Conservation (phyloP, 306 rosid genomes). For the Vigna reflexopilosa region DNA sequence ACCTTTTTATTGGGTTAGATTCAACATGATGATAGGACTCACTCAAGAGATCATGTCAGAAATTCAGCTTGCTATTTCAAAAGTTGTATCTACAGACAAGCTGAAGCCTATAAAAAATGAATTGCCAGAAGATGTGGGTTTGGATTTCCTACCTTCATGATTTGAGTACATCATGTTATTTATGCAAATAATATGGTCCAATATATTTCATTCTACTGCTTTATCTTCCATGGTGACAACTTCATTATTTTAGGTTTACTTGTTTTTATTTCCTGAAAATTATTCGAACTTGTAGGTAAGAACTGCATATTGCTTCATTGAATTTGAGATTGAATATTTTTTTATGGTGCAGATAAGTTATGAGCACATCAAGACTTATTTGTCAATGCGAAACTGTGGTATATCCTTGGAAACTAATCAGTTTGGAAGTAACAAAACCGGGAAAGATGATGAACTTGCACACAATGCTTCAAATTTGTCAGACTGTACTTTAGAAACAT, state of each 20-base stretch:
- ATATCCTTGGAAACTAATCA: slow-evolving; percentile 49
- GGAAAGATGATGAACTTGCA: slow-evolving; percentile 41
- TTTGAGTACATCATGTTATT: slow-evolving; percentile 27
- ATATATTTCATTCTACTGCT: background rate
- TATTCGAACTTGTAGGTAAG: slow-evolving; percentile 13
- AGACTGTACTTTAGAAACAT: slow-evolving; percentile 34
- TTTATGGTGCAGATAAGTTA: slow-evolving; percentile 65
- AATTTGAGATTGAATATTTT: slow-evolving; percentile 42
- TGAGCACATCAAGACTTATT: slow-evolving; percentile 67
- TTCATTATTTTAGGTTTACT: background rate
- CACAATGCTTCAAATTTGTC: slow-evolving; percentile 42
- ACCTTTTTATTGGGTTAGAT: slow-evolving; percentile 77
- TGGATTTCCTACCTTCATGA: slow-evolving; percentile 16
- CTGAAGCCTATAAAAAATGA: slow-evolving; percentile 88
- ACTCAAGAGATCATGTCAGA: slow-evolving; percentile 51
- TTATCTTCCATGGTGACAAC: background rate
- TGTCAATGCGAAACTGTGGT: slow-evolving; percentile 63
- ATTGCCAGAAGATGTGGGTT: slow-evolving; percentile 83
- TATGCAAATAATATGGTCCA: background rate
- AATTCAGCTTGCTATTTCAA: slow-evolving; percentile 69
- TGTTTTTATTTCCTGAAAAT: slow-evolving; percentile 10
- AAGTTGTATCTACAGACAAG: slow-evolving; percentile 79
- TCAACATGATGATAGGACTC: slow-evolving; percentile 63
- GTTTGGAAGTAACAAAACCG: slow-evolving; percentile 33
- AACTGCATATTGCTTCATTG: slow-evolving; percentile 25